Percentiles rank a stretch among this genome's conserved stretches.
Conservation (phyloP, 2,329 filamentous ascomycete genomes). For the Thyridium curvatum region DNA sequence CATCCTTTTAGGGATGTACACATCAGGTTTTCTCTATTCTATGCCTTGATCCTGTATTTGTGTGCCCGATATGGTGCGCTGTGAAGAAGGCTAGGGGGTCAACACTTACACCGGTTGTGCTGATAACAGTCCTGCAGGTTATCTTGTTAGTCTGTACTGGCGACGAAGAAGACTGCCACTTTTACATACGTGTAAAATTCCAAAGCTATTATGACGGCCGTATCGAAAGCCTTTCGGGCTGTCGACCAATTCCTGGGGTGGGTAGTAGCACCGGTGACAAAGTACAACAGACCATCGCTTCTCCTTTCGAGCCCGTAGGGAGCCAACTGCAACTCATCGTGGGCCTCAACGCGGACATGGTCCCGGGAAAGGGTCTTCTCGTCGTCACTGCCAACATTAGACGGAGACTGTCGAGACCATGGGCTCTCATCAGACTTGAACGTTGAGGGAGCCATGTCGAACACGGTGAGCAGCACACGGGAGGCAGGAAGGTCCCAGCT, state of each 20-base stretch:
- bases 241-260: slow-evolving; percentile 13
- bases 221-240: slow-evolving; percentile 11
- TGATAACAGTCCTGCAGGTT: slow-evolving; percentile 8
- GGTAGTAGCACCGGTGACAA: not conserved
- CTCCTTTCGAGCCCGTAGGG: not conserved
- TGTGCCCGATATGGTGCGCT: not conserved
- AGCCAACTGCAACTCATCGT: not conserved
- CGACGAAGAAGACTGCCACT: not conserved
- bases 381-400: too few species aligned
- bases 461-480: too few species aligned
- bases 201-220: slow-evolving; percentile 11
- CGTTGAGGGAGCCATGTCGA: too few species aligned
- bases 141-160: not conserved
- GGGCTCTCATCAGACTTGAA: too few species aligned
- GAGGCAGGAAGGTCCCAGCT: too few species aligned
- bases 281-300: not conserved
- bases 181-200: slow-evolving; percentile 15
- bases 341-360: too few species aligned
- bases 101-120: slow-evolving; percentile 11
- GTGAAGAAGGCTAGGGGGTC: too few species aligned
- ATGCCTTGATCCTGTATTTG: too few species aligned
- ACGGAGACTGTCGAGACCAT: too few species aligned
- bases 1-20: too few species aligned
- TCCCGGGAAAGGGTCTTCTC: too few species aligned
- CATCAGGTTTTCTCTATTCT: too few species aligned